Percentiles rank a stretch among this genome's conserved stretches.
phyloP scores from a whole-genome alignment of 2,329 filamentous ascomycete genomes.

The Neurospora sp. region DNA sequence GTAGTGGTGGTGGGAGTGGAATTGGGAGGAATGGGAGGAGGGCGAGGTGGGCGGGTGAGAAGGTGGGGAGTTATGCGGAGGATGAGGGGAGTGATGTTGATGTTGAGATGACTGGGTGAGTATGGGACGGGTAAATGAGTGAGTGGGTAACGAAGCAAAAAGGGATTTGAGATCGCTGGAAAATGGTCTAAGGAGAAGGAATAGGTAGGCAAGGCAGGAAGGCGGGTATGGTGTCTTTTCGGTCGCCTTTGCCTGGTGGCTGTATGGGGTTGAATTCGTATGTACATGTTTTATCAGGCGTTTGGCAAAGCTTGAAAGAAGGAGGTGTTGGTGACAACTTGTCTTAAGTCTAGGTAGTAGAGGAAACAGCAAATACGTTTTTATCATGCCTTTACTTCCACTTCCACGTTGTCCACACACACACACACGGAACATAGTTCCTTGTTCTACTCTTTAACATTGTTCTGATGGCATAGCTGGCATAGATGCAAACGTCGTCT shows the following conservation, averaged over 20 bases:
- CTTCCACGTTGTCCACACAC: not conserved
- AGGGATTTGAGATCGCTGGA: not conserved
- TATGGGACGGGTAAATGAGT: not conserved
- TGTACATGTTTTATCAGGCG: not conserved
- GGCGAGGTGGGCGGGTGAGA: conserved; percentile 20
- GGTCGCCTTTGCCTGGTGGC: not conserved
- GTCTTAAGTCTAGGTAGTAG: not conserved
- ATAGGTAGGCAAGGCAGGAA: not conserved
- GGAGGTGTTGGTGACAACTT: not conserved
- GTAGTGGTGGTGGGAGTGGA: conserved; percentile 21
- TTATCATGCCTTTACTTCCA: not conserved
- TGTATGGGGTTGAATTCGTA: not conserved
- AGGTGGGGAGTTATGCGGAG: conserved; percentile 29
- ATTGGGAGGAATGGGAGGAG: conserved; percentile 8
- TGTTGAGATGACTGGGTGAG: conserved; percentile 18
- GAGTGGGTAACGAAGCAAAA: not conserved
- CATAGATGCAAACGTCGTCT: not conserved
- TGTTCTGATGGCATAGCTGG: not conserved
- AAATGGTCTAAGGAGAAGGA: not conserved
- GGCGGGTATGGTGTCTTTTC: not conserved
- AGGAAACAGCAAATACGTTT: not conserved
- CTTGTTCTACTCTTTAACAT: not conserved
- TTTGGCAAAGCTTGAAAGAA: not conserved
- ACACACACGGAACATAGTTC: not conserved
- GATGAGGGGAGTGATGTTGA: conserved; percentile 22